phyloP scores from a whole-genome alignment of 352 stramenopile genomes.

The Globisporangium nodosum region DNA sequence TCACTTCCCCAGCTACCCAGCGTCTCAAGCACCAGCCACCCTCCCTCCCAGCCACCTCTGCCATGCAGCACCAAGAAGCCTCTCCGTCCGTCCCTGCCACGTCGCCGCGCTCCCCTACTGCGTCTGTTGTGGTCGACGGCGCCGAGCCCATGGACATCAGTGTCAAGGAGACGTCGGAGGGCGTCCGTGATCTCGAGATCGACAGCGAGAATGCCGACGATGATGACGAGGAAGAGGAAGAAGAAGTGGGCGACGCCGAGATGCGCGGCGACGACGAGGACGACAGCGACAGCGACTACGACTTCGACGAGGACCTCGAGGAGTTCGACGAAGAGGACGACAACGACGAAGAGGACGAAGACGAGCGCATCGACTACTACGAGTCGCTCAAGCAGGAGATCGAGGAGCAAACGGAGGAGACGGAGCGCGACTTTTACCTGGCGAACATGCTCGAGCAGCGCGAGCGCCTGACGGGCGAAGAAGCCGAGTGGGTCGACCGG shows the following conservation, averaged over 20 bases:
- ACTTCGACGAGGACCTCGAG: conserved; percentile 10
- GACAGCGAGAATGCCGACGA: background rate
- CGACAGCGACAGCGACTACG: conserved; percentile 11
- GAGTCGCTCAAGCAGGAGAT: conserved; percentile 10
- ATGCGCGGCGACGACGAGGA: conserved; percentile 4
- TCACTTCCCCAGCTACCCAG: background rate
- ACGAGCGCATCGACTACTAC: conserved; percentile 9
- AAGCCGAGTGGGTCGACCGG: conserved; percentile 23
- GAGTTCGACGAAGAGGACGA: conserved; percentile 11
- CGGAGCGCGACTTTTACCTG: conserved; percentile 21
- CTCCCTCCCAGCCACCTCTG: background rate
- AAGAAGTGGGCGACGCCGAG: background rate
- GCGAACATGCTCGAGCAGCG: conserved; percentile 21
- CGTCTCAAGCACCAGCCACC: background rate
- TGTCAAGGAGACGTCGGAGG: background rate
- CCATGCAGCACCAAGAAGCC: background rate
- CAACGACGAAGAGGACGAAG: conserved; percentile 10
- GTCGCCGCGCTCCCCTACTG: background rate
- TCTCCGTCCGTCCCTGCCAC: background rate
- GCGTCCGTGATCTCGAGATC: background rate
- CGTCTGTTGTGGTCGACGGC: background rate
- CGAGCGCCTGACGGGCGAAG: conserved; percentile 14
- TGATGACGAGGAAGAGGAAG: background rate
- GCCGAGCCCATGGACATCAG: background rate
- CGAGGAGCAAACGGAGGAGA: background rate